Conservation (phyloP, 2,329 filamentous ascomycete species). For the Septoria linicola region DNA sequence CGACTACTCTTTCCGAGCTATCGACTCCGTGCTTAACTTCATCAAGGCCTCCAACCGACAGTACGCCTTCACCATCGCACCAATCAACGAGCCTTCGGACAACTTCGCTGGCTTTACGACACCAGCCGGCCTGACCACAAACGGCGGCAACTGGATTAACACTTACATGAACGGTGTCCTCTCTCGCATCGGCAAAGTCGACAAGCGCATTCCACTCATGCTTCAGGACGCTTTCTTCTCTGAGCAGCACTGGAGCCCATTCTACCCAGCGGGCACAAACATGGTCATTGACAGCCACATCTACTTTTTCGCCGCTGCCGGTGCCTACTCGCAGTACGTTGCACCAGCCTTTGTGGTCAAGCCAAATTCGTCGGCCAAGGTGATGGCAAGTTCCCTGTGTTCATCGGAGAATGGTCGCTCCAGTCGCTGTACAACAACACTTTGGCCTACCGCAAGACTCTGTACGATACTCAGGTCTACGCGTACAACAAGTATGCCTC, state of each 20-base stretch:
- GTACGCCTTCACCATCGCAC: conserved; percentile 39
- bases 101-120: conserved; percentile 39
- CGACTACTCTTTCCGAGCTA: conserved; percentile 36
- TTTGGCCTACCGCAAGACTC: conserved; percentile 31
- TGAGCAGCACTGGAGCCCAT: conserved; percentile 33
- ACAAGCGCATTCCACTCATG: conserved; percentile 38
- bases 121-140: conserved; percentile 34
- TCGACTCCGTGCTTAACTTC: conserved; percentile 38
- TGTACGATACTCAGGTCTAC: conserved; percentile 38
- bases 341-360: conserved; percentile 32
- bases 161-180: conserved; percentile 39
- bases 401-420: conserved; percentile 41
- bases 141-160: conserved; percentile 36
- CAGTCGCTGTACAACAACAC: conserved; percentile 39
- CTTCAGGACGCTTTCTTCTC: conserved; percentile 36
- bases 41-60: conserved; percentile 34
- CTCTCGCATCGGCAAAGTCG: conserved; percentile 28
- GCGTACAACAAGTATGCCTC: conserved; percentile 38
- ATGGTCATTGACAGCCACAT: conserved; percentile 37
- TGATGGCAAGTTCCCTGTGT: conserved; percentile 36
- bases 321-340: conserved; percentile 32
- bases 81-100: conserved; percentile 43
- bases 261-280: conserved; percentile 31
- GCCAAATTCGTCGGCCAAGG: conserved; percentile 25
- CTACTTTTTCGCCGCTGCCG: conserved; percentile 36